These are phyloP conservation scores for Colletotrichum higginsianum DNA, from an alignment of 2,329 filamentous ascomycete genomes.

Conservation along the genomic window DNA sequence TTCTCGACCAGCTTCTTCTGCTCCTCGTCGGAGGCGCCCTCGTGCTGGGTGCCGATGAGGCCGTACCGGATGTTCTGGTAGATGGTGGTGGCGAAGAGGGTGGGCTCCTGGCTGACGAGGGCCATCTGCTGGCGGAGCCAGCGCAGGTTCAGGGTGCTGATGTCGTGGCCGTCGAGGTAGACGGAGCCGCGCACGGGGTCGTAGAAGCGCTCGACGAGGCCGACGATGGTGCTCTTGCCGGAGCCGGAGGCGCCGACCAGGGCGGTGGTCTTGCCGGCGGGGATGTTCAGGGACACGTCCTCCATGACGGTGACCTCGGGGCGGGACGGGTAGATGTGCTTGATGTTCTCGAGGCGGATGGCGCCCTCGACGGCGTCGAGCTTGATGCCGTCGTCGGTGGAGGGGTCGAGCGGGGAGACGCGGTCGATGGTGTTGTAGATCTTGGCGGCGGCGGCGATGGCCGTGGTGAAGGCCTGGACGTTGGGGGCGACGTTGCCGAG, in stretches of 20 bases:
- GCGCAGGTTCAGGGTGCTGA: constrained; percentile 84
- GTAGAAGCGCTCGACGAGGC: constrained; percentile 94
- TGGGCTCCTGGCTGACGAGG: constrained; percentile 93
- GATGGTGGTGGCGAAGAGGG: constrained; percentile 91
- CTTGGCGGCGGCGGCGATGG: constrained; percentile 87
- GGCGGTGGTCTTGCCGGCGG: constrained; percentile 92
- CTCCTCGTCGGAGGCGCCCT: constrained; percentile 77
- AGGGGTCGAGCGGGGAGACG: constrained; percentile 85
- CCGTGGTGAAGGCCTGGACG: constrained; percentile 86
- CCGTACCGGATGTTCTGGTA: constrained; percentile 92
- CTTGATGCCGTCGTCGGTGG: constrained; percentile 78
- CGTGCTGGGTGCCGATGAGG: constrained; percentile 85
- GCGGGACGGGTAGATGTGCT: constrained; percentile 94
- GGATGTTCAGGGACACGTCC: constrained; percentile 83
- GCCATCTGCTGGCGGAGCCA: constrained; percentile 96
- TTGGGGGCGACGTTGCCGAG: constrained; percentile 91
- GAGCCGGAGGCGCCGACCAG: constrained; percentile 95
- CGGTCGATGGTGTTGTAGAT: constrained; percentile 97
- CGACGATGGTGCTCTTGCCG: constrained; percentile 95
- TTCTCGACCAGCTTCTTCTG: constrained; percentile 80
- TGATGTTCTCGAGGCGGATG: constrained; percentile 86
- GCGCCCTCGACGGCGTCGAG: constrained; percentile 81
- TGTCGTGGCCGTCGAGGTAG: constrained; percentile 85
- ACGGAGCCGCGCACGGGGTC: constrained; percentile 86
- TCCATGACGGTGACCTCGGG: constrained; percentile 93